Percentiles rank a stretch among this genome's conserved stretches.
Evolutionary conservation across 441 rosid species (phyloP).

Genomic region (Brassica balearica): DNA sequence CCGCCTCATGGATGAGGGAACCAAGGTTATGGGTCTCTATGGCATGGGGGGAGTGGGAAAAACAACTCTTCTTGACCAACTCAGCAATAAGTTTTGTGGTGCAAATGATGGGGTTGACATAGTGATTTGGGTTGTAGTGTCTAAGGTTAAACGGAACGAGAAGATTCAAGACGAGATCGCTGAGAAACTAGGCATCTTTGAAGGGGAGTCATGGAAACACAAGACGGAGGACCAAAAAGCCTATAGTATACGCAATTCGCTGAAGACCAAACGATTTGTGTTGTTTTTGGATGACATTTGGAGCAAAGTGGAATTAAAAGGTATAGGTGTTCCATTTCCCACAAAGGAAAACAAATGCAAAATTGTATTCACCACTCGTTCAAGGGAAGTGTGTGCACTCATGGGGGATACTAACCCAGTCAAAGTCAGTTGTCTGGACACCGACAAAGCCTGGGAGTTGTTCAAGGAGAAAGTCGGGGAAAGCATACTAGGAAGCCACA

Average conservation of each 20-base stretch:
- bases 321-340: no score
- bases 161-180: not conserved
- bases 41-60: not conserved
- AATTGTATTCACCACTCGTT: no score
- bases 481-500: no score
- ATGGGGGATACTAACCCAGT: no score
- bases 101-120: not conserved
- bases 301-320: not conserved
- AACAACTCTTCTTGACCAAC: no score
- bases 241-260: no score
- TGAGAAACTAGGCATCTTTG: not conserved
- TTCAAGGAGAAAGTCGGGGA: no score
- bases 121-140: not conserved
- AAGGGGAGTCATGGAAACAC: not conserved
- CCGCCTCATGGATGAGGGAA: not conserved
- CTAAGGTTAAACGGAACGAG: not conserved
- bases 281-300: not conserved
- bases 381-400: no score
- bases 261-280: not conserved
- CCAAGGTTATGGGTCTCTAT: not conserved
- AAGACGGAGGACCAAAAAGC: not conserved
- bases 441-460: no score
- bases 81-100: not conserved
- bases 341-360: no score
- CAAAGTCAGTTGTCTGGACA: no score